Evolutionary conservation across 805 yeast species (phyloP), one percentile per base, ranked within the genome.

Genomic region (Spencermartinsiella europaea): DNA sequence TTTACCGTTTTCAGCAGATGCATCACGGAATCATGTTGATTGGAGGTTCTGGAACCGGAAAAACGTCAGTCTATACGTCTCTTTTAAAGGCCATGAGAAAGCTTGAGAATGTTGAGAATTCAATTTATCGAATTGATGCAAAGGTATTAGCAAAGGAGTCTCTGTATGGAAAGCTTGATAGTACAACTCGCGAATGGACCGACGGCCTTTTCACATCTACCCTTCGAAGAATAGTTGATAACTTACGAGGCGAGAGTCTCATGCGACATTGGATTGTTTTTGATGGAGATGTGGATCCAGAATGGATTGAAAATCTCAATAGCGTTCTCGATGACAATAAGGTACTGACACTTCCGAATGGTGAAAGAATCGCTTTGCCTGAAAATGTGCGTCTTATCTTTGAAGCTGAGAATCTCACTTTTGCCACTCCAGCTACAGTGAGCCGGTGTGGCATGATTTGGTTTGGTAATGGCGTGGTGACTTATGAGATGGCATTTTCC

Each of bases 261-360:
- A 79, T 75, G 48, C 63, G 72, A 2, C 72, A 80, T 14, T 89
- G 95, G 93, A 74, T 91, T 48, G 74, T 90, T 0, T 85, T 91
- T 59, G 97, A 91, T 64, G 95, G 97, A 34, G 96, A 88, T 56
- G 77, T 91, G 31, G 97, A 91, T 60, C 97, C 98, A 0, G 81
- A 79, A 34, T 91, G 97, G 95, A 87, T 87, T 1, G 98, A 91
- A 57, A 83, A 84, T 46, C 68, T 91, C 53, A 91, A 91, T 67
- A 84, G 95, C 67, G 93, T 89, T 7, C 70, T 91, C 15, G 98
- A 91, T 65, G 98, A 91, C 54, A 91, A 89, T 64, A 80, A 77
- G 52, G 53, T 84, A 1, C 65, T 91, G 36, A 89, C 97, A 0
- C 68, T 91, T 7, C 93, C 98, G 0, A 88, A 80, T 59, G 98